Percentiles rank a stretch among this genome's conserved stretches.
Evolutionary conservation across 1,139 yeast genomes (phyloP).

Genomic region (Protomyces inouyei): DNA sequence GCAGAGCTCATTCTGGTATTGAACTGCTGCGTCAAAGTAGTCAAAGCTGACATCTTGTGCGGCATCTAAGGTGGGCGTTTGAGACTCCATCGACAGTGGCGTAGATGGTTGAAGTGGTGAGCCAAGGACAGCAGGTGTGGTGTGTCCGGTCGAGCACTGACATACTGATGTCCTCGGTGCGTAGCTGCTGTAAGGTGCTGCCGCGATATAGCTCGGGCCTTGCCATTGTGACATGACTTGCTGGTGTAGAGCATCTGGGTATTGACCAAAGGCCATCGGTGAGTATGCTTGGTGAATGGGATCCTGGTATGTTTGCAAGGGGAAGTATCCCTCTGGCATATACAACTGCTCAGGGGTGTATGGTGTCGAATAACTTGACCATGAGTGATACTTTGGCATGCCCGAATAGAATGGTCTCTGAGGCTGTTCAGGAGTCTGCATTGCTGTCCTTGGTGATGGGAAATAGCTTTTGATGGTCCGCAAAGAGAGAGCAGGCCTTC

Average conservation of each 20-base stretch:
- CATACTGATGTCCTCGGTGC: neutral
- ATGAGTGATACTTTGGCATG: neutral
- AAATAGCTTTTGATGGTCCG: neutral
- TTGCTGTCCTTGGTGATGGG: neutral
- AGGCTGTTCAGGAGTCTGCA: neutral
- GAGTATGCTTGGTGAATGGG: neutral
- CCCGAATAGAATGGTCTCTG: neutral
- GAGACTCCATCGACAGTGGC: neutral
- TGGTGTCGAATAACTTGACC: neutral
- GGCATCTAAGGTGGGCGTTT: neutral
- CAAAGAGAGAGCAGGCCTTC: too few species aligned
- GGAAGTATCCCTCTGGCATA: neutral
- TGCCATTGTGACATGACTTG: neutral
- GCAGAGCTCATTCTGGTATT: neutral
- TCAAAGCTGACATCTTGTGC: neutral
- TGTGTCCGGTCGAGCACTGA: neutral
- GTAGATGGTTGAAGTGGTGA: neutral
- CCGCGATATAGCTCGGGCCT: neutral
- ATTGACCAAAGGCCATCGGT: neutral
- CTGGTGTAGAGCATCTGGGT: neutral
- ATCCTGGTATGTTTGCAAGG: neutral
- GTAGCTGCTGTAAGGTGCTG: neutral
- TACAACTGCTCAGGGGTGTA: neutral
- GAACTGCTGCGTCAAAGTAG: neutral
- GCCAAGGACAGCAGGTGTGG: neutral